These are phyloP conservation scores for Halocafeteria seosinensis DNA, from an alignment of 108 stramenopile genomes.

Conservation along the genomic window DNA sequence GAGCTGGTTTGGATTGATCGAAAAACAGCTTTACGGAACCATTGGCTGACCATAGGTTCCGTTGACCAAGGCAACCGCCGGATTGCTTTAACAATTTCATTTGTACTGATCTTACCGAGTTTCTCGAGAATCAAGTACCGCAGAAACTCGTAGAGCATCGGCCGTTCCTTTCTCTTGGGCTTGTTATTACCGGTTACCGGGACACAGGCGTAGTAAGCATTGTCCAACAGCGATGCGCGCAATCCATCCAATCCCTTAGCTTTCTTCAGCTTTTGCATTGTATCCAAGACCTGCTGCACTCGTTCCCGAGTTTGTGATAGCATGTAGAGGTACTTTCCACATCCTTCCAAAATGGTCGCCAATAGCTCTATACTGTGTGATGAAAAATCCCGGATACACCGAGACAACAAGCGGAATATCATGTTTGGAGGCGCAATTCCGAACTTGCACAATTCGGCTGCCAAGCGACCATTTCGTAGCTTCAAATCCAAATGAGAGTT, in stretches of 20 bases:
- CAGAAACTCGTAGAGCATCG: background rate
- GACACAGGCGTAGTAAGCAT: background rate
- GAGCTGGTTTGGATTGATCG: too few relatives aligned
- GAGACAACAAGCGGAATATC: background rate
- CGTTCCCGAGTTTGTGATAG: background rate
- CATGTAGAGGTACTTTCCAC: background rate
- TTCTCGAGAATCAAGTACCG: background rate
- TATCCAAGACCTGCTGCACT: background rate
- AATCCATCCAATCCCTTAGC: background rate
- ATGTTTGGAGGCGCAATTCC: background rate
- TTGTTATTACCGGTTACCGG: background rate
- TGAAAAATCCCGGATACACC: background rate
- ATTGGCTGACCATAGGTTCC: too few relatives aligned
- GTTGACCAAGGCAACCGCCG: background rate
- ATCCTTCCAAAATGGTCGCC: background rate
- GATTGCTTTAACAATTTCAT: background rate
- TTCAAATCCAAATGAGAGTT: background rate
- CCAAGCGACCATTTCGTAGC: background rate
- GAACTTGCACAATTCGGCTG: background rate
- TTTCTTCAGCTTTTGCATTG: background rate
- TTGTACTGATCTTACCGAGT: background rate
- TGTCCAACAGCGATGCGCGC: background rate
- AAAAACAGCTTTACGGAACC: too few relatives aligned
- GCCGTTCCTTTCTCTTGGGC: background rate
- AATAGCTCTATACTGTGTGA: background rate